These are phyloP conservation scores for Mrakia blollopis DNA, from an alignment of 768 basidiomycete species.

Conservation along the genomic window DNA sequence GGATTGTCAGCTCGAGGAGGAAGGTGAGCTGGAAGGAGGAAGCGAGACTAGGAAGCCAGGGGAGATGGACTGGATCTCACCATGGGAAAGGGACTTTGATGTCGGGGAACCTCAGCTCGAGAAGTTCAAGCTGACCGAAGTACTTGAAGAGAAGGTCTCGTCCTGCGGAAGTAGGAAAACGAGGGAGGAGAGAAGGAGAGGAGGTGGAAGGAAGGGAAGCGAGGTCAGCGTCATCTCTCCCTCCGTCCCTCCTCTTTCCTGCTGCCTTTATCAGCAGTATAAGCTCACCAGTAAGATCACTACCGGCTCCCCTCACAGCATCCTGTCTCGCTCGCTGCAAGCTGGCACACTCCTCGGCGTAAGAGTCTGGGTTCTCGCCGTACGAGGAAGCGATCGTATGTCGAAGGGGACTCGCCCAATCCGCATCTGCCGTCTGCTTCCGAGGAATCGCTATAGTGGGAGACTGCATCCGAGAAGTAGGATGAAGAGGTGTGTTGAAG, in stretches of 20 bases:
- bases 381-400: constrained; percentile 84
- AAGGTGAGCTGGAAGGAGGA: no score
- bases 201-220: background rate
- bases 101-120: constrained; percentile 94
- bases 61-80: constrained; percentile 34
- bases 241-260: background rate
- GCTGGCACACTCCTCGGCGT: constrained; percentile 71
- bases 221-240: background rate
- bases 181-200: background rate
- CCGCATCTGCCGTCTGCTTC: constrained; percentile 94
- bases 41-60: background rate
- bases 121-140: constrained; percentile 95
- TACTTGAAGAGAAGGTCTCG: constrained; percentile 97
- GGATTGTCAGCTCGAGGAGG: background rate
- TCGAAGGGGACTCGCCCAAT: constrained; percentile 86
- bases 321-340: constrained; percentile 92
- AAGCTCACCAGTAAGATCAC: constrained; percentile 78
- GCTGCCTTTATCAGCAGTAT: no score
- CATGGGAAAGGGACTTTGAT: constrained; percentile 94
- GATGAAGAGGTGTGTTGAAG: no score
- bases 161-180: constrained; percentile 49
- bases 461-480: constrained; percentile 35
- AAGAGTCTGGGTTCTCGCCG: constrained; percentile 85
- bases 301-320: constrained; percentile 91
- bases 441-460: constrained; percentile 87